These are phyloP conservation scores for Phoenix roebelenii DNA, from an alignment of 176 grass and related monocot genomes.

Conservation along the genomic window DNA sequence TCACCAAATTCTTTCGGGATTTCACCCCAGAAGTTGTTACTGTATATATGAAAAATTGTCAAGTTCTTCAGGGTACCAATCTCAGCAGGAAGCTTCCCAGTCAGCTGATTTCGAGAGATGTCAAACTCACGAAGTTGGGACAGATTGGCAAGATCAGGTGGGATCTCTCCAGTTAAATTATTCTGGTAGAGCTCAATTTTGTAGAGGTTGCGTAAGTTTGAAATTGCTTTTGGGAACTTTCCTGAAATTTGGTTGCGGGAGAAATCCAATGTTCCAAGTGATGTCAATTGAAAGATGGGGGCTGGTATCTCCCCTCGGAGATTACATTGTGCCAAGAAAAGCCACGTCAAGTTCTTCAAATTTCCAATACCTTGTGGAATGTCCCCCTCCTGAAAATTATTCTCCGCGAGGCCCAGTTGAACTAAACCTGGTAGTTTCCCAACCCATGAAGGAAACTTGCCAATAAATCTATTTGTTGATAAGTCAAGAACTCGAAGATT, in stretches of 20 bases:
- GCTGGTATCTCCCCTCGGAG: slow-evolving; percentile 63
- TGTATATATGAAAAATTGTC: slow-evolving; percentile 73
- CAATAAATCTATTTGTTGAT: slow-evolving; percentile 69
- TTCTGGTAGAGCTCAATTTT: slow-evolving; percentile 98
- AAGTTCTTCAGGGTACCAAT: slow-evolving; percentile 58
- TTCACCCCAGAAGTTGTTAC: slow-evolving; percentile 71
- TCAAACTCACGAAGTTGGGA: slow-evolving; percentile 79
- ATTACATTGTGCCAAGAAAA: slow-evolving; percentile 83
- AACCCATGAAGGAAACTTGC: slow-evolving; percentile 62
- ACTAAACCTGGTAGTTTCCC: slow-evolving; percentile 37
- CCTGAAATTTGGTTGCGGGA: slow-evolving; percentile 83
- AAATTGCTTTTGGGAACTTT: slow-evolving; percentile 53
- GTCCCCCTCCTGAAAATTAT: slow-evolving; percentile 46
- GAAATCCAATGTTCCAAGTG: slow-evolving; percentile 74
- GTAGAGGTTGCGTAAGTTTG: slow-evolving; percentile 59
- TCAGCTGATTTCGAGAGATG: slow-evolving; percentile 74
- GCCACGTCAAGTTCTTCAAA: slow-evolving; percentile 75
- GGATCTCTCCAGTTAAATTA: slow-evolving; percentile 87
- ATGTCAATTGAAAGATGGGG: slow-evolving; percentile 46
- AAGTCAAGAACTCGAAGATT: slow-evolving; percentile 69
- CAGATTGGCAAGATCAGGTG: slow-evolving; percentile 47
- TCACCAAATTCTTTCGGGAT: slow-evolving; percentile 60
- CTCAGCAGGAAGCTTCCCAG: slow-evolving; percentile 45
- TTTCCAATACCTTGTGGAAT: slow-evolving; percentile 70
- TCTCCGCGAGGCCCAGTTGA: slow-evolving; percentile 71